A percentile compares a stretch with the other conserved stretches of the same genome.
Evolutionary conservation across 164 flowering plant species (phyloP).

Genomic region (Malania oleifera): DNA sequence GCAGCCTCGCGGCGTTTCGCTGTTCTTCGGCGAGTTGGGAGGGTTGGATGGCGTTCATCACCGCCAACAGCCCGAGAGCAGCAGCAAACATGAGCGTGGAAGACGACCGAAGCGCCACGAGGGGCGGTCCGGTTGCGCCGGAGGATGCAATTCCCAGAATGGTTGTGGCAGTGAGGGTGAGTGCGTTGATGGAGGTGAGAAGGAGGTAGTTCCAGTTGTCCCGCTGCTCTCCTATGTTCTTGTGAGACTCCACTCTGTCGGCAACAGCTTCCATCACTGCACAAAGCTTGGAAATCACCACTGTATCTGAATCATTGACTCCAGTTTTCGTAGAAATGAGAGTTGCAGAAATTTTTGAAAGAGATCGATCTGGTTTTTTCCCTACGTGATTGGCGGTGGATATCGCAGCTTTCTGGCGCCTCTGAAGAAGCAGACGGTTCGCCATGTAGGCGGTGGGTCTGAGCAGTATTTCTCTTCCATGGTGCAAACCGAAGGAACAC

Average conservation of each 20-base stretch:
- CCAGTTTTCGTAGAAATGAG: too few species aligned
- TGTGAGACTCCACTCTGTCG: slow-evolving; percentile 57
- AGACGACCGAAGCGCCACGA: slow-evolving; percentile 26
- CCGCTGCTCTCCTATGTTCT: slow-evolving; percentile 44
- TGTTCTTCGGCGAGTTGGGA: slow-evolving; percentile 45
- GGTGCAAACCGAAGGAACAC: too few species aligned
- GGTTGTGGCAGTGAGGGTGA: slow-evolving; percentile 45
- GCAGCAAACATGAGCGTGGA: slow-evolving; percentile 31
- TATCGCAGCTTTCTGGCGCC: too few species aligned
- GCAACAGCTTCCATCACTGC: slow-evolving; percentile 44
- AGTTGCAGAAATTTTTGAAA: too few species aligned
- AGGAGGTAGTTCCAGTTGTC: slow-evolving; percentile 51
- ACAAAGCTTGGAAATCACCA: slow-evolving; percentile 27
- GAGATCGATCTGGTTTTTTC: too few species aligned
- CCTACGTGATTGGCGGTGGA: too few species aligned
- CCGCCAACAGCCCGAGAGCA: slow-evolving; percentile 25
- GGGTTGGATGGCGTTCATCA: slow-evolving; percentile 42
- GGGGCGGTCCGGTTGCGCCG: slow-evolving; percentile 3
- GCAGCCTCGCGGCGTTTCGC: slow-evolving; percentile 27
- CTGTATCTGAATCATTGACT: background rate
- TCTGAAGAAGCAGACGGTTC: too few species aligned
- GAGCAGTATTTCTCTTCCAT: too few species aligned
- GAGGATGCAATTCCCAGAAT: slow-evolving; percentile 25
- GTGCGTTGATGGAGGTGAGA: slow-evolving; percentile 43
- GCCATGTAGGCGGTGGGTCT: too few species aligned